Conservation (phyloP, 768 basidiomycete genomes). For the Vararia minispora region DNA sequence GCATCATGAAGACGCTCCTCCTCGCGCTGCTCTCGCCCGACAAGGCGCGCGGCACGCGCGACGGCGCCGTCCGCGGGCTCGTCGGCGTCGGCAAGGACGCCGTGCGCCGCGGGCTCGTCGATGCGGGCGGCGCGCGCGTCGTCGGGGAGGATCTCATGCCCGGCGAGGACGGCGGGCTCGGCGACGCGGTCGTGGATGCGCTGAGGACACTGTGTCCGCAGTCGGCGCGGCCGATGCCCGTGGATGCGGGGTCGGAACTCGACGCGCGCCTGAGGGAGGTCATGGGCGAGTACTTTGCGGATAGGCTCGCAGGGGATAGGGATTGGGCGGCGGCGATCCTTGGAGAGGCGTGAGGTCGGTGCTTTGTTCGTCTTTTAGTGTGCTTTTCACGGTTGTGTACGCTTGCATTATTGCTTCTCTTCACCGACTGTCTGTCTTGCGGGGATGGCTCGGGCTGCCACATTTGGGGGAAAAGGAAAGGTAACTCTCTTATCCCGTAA, state of each 20-base stretch:
- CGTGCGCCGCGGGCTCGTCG: constrained; percentile 69
- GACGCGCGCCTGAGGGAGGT: constrained; percentile 36
- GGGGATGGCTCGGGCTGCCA: too few relatives aligned
- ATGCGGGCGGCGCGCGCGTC: constrained; percentile 68
- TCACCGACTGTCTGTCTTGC: too few relatives aligned
- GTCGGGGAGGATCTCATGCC: constrained; percentile 55
- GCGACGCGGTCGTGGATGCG: constrained; percentile 56
- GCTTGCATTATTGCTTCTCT: too few relatives aligned
- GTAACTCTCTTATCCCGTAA: too few relatives aligned
- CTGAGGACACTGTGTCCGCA: constrained; percentile 46
- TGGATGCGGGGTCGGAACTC: constrained; percentile 34
- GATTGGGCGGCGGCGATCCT: constrained; percentile 56
- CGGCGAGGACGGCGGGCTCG: constrained; percentile 34
- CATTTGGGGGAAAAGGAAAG: too few relatives aligned
- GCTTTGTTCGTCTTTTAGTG: too few relatives aligned
- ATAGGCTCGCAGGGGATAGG: constrained; percentile 41
- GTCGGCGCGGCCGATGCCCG: constrained; percentile 45
- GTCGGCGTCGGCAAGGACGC: constrained; percentile 81
- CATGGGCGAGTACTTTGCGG: constrained; percentile 55
- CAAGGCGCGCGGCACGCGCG: constrained; percentile 71
- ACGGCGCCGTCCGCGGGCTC: constrained; percentile 84
- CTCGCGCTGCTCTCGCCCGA: constrained; percentile 68
- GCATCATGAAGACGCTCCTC: constrained; percentile 90
- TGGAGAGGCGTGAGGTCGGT: constrained; percentile 13
- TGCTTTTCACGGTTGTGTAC: too few relatives aligned